Base-by-base conservation (phyloP, 352 stramenopile species). In the Pythium guiyangense region DNA sequence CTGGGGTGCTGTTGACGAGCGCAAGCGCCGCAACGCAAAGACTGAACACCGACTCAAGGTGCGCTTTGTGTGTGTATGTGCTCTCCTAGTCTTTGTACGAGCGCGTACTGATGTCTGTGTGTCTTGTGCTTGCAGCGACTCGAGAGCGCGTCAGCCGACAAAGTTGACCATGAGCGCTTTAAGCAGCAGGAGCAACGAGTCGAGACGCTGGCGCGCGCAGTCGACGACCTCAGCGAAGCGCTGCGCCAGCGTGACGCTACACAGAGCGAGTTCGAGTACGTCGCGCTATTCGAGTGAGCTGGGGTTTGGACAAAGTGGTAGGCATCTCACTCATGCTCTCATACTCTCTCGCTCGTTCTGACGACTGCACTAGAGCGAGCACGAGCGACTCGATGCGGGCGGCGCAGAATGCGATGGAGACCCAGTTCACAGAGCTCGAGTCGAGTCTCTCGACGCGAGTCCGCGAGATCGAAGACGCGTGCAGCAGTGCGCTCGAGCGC, bases 171-270 rank as follows among this genome's bases (percentile, higher is more conserved):
- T 0, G 2, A 53, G 20, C n/a, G 20, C 27, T 55, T 54, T 6
- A 3, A 42, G 0, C 53, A 69, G 8, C 71, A 81, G 14, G 62
- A 75, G 22, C 47, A 54, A 49, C 68, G 83, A 25, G 54, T 86
- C 40, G 73, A 84, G 42, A 61, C 60, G 15, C 55, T 85, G n/a
- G 69, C 66, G 18, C 62, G 67, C 5, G 69, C 67, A 3, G 52
- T 86, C 15, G 83, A 84, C 25, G 52, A 58, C 2, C 70, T 86
- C 20, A 77, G 67, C 39, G 73, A 86, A 14, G 6, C 31, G 31
- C 6, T 35, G 11, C 31, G 31, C 3, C 9, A 9, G 9, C 31
- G 31, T 35, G 31, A 10, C 6, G 31, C 31, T 35, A 9, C 31
- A 9, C 31, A 35, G 31, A 1, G 31, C 11, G 3, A 5, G 11